Conservation (phyloP, 176 grass and related monocot species). For the Paspalum vaginatum region DNA sequence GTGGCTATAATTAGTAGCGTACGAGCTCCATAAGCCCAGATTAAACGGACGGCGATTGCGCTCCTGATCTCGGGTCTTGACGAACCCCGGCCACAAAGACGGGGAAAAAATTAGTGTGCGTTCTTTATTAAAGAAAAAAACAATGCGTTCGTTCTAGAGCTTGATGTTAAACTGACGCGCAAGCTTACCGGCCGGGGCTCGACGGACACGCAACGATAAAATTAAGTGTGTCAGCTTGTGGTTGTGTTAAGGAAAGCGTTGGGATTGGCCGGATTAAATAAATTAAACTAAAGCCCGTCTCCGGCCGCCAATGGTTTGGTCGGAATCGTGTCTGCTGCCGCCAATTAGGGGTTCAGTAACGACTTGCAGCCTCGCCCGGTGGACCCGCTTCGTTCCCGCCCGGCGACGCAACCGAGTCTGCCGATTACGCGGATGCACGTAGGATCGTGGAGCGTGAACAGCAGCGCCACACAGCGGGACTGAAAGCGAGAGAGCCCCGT, state of each 20-base stretch:
- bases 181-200: neutral
- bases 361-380: neutral
- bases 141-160: neutral
- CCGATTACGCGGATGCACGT: too few species aligned
- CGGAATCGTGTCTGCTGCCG: constrained; percentile 34
- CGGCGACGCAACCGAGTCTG: too few species aligned
- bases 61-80: too few species aligned
- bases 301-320: constrained; percentile 7
- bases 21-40: neutral
- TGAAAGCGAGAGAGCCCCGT: too few species aligned
- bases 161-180: neutral
- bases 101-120: too few species aligned
- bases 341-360: neutral
- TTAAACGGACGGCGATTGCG: neutral
- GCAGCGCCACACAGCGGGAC: too few species aligned
- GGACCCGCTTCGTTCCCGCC: too few species aligned
- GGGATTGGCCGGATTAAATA: constrained; percentile 23
- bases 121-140: neutral
- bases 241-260: constrained; percentile 28
- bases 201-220: neutral
- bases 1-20: neutral
- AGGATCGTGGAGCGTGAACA: too few species aligned
- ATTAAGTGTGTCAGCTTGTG: neutral
- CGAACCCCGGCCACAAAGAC: too few species aligned
- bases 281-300: neutral